Evolutionary conservation across 2,329 filamentous ascomycete genomes (phyloP), one percentile per base, ranked within the genome.

Genomic region (Exophiala sp.): DNA sequence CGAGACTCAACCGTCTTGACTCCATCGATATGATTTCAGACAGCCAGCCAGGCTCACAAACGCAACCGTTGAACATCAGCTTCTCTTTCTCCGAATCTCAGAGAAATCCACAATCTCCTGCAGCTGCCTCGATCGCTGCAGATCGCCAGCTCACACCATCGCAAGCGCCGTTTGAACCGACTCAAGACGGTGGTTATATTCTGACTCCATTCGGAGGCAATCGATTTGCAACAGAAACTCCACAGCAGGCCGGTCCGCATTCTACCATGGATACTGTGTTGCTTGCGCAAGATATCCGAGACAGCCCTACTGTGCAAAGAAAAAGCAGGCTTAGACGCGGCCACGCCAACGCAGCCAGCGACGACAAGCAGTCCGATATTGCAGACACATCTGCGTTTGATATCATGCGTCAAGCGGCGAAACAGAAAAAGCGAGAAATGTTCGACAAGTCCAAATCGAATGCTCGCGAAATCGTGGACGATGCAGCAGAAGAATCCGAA

Each of bases 401-500:
- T 48, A 68, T 83, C 29, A 81, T 95, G 79, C 80, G 80, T 59
- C 83, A 83, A 62, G 82, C 77, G 2, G 77, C 79, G 4, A 71
- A 65, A 34, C 76, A 71, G 55, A 70, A 72, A 60, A 69, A 76
- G 62, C 73, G 76, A 44, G 70, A 71, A 4, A 73, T 77, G 13
- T 95, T 89, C 60, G 79, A 95, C 69, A 87, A 85, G 68, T 90
- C 88, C 68, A 90, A 85, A 66, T 94, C 88, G 70, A 83, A 86
- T 64, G 91, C 90, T 0, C 89, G 83, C 62, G 83, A 85, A 19
- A 86, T 95, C 78, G 77, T 98, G 30, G 81, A 97, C 58, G 93
- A 96, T 59, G 89, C 95, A 65, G 35, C 93, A 53, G 88, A 95
- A 62, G 93, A 98, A 69, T 98, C 93, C 0, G 94, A 98, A 65